Conservation (phyloP, 306 rosid species). For the Styphnolobium japonicum region DNA sequence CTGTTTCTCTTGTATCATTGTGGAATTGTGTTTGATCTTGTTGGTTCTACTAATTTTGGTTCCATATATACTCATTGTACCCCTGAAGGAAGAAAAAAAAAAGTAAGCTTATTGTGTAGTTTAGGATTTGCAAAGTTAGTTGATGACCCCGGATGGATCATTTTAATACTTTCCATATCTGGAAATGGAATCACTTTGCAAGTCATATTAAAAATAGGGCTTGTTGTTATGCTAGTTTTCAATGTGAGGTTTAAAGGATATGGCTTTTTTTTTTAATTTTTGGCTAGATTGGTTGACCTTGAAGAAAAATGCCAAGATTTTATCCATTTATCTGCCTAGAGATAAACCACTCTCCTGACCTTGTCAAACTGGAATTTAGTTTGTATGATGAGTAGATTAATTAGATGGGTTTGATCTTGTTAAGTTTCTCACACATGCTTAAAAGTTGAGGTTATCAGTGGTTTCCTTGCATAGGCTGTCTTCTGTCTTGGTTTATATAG, state of each 20-base stretch:
- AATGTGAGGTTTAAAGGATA: not conserved
- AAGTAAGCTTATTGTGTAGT: not conserved
- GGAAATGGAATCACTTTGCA: not conserved
- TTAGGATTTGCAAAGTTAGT: not conserved
- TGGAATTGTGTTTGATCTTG: constrained; percentile 25
- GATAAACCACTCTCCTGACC: not conserved
- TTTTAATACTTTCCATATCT: not conserved
- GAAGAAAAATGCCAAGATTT: not conserved
- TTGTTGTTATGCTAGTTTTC: constrained; percentile 6
- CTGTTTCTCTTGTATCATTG: not conserved
- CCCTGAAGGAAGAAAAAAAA: not conserved
- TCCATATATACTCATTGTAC: not conserved
- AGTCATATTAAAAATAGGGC: not conserved
- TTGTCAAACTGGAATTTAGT: constrained; percentile 6
- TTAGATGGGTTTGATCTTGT: not conserved
- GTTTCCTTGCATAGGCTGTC: not conserved
- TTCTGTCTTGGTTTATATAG: too few species aligned
- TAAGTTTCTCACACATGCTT: not conserved
- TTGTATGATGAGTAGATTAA: not conserved
- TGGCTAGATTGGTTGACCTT: not conserved
- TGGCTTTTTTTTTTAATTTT: too few species aligned
- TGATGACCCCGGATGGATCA: not conserved
- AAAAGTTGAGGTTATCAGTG: not conserved
- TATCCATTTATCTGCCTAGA: not conserved
- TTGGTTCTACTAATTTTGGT: not conserved